Conservation (phyloP, 2,329 filamentous ascomycete species). For the Epichloe brachyelytri region DNA sequence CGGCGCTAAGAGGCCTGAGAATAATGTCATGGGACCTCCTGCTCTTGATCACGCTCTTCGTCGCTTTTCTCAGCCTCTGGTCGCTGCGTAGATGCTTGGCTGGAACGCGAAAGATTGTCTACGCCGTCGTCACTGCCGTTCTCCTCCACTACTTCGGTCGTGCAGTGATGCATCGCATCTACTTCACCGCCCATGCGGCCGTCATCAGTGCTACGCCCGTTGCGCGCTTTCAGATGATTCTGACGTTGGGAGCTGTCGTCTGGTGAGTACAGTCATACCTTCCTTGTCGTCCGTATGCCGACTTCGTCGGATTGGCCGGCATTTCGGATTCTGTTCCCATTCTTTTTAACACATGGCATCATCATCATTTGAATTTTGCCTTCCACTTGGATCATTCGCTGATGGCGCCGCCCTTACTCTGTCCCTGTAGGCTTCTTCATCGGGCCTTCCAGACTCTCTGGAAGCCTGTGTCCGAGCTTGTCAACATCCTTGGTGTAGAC, state of each 20-base stretch:
- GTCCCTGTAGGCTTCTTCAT: constrained; percentile 55
- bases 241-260: constrained; percentile 38
- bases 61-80: constrained; percentile 25
- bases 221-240: constrained; percentile 40
- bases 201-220: constrained; percentile 34
- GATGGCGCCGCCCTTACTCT: background rate
- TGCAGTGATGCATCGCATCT: constrained; percentile 17
- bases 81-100: constrained; percentile 23
- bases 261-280: constrained; percentile 30
- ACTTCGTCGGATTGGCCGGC: background rate
- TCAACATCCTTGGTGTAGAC: constrained; percentile 83
- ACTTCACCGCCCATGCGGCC: constrained; percentile 16
- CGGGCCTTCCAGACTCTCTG: constrained; percentile 80
- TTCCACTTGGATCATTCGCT: background rate
- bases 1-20: constrained; percentile 19
- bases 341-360: too few species aligned
- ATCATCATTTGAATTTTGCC: too few species aligned
- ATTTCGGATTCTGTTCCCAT: background rate
- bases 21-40: constrained; percentile 31
- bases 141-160: constrained; percentile 21
- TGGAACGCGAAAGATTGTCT: constrained; percentile 19
- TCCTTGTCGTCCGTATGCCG: constrained; percentile 1
- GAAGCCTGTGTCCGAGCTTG: constrained; percentile 82
- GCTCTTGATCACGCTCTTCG: constrained; percentile 26
- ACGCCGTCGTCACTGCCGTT: constrained; percentile 19